These are phyloP conservation scores for Nicotiana noctiflora DNA, from an alignment of 257 asterid species.

Conservation along the genomic window DNA sequence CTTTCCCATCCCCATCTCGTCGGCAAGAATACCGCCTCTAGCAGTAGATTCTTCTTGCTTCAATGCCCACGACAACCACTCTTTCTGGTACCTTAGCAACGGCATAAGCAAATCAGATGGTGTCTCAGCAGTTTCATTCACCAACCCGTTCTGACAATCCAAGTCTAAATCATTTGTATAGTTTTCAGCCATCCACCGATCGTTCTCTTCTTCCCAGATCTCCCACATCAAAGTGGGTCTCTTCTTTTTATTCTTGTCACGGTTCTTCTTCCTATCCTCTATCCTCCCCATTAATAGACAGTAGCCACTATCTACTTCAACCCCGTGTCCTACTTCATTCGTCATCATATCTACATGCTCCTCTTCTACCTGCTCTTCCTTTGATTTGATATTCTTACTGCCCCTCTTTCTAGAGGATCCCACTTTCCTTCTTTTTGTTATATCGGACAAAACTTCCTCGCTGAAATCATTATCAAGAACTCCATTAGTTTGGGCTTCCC, in stretches of 20 bases:
- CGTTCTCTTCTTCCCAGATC: slow-evolving; percentile 59
- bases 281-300: not conserved
- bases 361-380: slow-evolving; percentile 8
- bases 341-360: not conserved
- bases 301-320: not conserved
- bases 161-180: slow-evolving; percentile 35
- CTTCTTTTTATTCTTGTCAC: slow-evolving; percentile 35
- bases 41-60: slow-evolving; percentile 76
- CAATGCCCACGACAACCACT: slow-evolving; percentile 93
- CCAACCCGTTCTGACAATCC: slow-evolving; percentile 51
- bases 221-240: slow-evolving; percentile 68
- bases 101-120: slow-evolving; percentile 72
- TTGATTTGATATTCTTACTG: not conserved
- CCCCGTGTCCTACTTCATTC: too few species aligned
- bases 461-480: not conserved
- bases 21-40: slow-evolving; percentile 93
- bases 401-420: not conserved
- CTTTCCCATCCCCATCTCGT: slow-evolving; percentile 99
- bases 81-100: slow-evolving; percentile 80
- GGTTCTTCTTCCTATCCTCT: slow-evolving; percentile 31
- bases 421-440: not conserved
- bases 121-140: slow-evolving; percentile 54
- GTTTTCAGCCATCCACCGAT: slow-evolving; percentile 62
- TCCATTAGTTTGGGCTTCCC: not conserved
- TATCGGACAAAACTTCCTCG: not conserved